A percentile compares a stretch with the other conserved stretches of the same genome.
Evolutionary conservation across 2,329 filamentous ascomycete species (phyloP).

Genomic region (Trichoderma harzianum): DNA sequence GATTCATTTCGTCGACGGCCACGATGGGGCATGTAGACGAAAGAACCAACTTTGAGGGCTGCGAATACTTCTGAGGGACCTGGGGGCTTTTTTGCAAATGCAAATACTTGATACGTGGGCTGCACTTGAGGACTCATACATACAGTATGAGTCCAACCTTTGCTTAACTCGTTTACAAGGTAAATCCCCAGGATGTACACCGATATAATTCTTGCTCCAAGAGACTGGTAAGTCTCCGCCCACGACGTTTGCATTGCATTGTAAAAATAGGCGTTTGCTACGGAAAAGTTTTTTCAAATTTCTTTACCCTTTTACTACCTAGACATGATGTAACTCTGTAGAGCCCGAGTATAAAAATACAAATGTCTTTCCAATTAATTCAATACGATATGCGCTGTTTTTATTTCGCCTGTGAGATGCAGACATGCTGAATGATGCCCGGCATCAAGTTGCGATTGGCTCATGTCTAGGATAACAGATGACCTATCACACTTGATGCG

Average conservation of each 20-base stretch:
- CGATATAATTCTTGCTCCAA: constrained; percentile 10
- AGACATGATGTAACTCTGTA: constrained; percentile 3
- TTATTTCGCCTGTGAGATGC: neutral
- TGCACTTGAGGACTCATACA: neutral
- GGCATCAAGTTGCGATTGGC: neutral
- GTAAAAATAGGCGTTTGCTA: constrained; percentile 15
- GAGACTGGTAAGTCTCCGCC: constrained; percentile 19
- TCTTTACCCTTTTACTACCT: neutral
- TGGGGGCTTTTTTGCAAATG: constrained; percentile 32
- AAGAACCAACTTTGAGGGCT: constrained; percentile 33
- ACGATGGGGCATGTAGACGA: constrained; percentile 23
- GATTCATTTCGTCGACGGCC: constrained; percentile 27
- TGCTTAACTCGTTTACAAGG: constrained; percentile 9
- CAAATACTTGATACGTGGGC: constrained; percentile 23
- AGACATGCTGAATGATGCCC: neutral
- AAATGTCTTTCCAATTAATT: neutral
- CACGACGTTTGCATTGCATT: constrained; percentile 14
- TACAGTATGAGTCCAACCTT: neutral
- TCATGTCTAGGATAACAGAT: neutral
- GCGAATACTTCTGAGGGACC: constrained; percentile 38
- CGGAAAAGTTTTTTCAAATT: constrained; percentile 8
- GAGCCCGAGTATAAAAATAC: neutral
- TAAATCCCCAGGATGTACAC: constrained; percentile 15
- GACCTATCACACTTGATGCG: neutral
- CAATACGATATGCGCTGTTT: neutral